phyloP scores from a whole-genome alignment of 2,329 filamentous ascomycete species.

The Chrysoporthe austroafricana region DNA sequence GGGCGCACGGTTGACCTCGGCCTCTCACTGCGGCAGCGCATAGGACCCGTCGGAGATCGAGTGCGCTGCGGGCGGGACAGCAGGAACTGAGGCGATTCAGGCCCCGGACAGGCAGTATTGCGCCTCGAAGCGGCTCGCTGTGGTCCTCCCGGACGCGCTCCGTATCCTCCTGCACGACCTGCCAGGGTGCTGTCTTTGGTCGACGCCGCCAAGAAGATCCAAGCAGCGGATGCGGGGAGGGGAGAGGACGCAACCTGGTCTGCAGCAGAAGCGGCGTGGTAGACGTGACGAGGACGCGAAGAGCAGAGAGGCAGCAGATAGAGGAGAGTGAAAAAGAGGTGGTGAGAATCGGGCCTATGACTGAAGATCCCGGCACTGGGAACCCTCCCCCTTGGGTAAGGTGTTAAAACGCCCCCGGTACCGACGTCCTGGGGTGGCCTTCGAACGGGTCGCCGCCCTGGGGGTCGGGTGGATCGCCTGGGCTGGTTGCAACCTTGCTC shows the following conservation, averaged over 20 bases:
- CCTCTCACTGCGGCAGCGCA: constrained; percentile 6
- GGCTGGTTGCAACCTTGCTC: neutral
- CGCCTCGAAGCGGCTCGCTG: constrained; percentile 2
- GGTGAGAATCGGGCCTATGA: constrained; percentile 1
- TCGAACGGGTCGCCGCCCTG: neutral
- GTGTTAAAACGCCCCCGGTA: neutral
- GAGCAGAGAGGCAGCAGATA: neutral
- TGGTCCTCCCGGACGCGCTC: constrained; percentile 7
- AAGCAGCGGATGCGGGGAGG: neutral
- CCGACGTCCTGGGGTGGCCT: neutral
- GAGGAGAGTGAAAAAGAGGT: neutral
- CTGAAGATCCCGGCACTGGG: neutral
- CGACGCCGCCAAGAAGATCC: neutral
- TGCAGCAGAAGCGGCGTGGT: neutral
- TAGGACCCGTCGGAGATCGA: neutral
- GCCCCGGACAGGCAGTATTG: neutral
- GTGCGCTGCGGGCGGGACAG: neutral
- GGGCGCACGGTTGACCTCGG: constrained; percentile 11
- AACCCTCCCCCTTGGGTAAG: neutral
- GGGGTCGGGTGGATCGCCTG: neutral
- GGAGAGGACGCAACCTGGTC: neutral
- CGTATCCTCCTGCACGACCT: constrained; percentile 7
- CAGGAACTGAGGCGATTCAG: constrained; percentile 15
- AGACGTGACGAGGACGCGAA: neutral
- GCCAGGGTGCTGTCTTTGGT: neutral